Base-by-base conservation (phyloP, 176 grass and related monocot species). In the Carex scoparia region DNA sequence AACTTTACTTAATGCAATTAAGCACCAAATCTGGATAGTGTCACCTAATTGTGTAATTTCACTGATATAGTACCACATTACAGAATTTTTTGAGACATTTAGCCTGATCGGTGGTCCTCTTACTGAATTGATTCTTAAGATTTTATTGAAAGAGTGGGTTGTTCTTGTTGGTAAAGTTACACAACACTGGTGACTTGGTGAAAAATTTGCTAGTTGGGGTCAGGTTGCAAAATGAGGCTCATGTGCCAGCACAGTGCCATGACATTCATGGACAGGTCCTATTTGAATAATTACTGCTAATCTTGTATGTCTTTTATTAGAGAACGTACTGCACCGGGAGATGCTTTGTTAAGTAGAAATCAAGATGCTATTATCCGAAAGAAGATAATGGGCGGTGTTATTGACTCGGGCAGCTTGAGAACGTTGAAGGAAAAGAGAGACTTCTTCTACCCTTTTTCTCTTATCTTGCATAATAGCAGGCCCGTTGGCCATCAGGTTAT, bases 401-500 rank as follows among this genome's bases (percentile, higher is more conserved):
- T 99, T 16, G 89, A 96, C 81, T 87, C 81, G 58, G 84, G 79
- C 88, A 96, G 90, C 87, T 79, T 99, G 61, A 89, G 90, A 88
- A 91, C 87, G 1, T 88, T 99, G 23, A 90, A 92, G 71, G 97
- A 96, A 76, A 96, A 91, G 64, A 94, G 88, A 87, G 93, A 94
- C 92, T 79, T 99, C 35, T 88, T 92, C 38, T 99, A 96, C 59
- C 97, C 97, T 18, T 92, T 99, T 79, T 94, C 97, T 86, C 97
- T 94, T 76, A 94, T 99, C 81, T 81, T 99, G 84, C 97, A 95
- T 85, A 99, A 99, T 70, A 90, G 93, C 51, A 96, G 88, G 84
- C 97, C 97, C 82, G 91, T 99, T 70, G 97, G 97, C 5, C 97
- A 99, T 85, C 97, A 99, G 93, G 96, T 95, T 65, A 69, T 42